A percentile compares a stretch with the other conserved stretches of the same genome.
These are phyloP conservation scores for Articulospora tetracladia DNA, from an alignment of 495 filamentous ascomycete genomes.

Conservation along the genomic window DNA sequence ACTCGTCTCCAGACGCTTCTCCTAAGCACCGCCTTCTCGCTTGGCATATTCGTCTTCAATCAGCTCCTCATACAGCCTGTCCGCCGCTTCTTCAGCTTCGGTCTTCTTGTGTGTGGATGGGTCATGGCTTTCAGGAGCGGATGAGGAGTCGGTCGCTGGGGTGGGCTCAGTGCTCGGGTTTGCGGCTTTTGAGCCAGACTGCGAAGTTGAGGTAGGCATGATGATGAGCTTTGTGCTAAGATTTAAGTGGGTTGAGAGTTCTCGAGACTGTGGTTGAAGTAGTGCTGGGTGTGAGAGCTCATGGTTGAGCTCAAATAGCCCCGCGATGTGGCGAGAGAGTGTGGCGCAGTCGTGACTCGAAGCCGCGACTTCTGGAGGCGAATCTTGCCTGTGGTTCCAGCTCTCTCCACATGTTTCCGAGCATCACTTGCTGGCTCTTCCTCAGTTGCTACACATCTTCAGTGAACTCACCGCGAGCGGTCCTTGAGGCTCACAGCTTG, in stretches of 20 bases:
- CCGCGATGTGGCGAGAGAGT: no score
- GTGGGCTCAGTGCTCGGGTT: constrained; percentile 20
- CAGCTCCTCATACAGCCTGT: constrained; percentile 24
- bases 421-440: no score
- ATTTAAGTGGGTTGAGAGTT: no score
- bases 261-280: no score
- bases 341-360: no score
- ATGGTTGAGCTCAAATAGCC: no score
- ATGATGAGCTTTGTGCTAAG: background rate
- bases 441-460: no score
- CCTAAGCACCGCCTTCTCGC: constrained; percentile 27
- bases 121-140: constrained; percentile 3
- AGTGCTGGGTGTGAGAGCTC: no score
- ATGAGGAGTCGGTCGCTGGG: constrained; percentile 12
- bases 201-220: constrained; percentile 31
- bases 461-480: no score
- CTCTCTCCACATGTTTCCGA: no score
- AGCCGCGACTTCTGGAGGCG: no score
- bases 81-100: constrained; percentile 22
- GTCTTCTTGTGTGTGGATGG: constrained; percentile 2
- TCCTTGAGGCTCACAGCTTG: background rate
- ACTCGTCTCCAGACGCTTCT: background rate
- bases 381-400: no score
- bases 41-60: constrained; percentile 36
- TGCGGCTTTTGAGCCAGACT: constrained; percentile 28